Percentiles rank a stretch among this genome's conserved stretches.
phyloP scores from a whole-genome alignment of 257 asterid genomes.

The Petunia secreta region DNA sequence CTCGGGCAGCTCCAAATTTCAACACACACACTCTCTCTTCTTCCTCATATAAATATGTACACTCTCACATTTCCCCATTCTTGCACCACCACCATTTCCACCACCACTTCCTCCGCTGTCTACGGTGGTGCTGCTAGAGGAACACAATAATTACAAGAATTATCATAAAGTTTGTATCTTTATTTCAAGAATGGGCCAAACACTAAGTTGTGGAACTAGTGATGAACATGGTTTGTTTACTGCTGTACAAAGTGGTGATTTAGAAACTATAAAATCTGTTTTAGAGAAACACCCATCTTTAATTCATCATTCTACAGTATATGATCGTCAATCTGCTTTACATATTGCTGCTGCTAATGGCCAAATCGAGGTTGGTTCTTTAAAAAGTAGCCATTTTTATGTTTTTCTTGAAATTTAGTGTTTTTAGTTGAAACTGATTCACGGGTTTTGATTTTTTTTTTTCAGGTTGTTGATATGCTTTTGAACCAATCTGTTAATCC shows the following conservation, averaged over 20 bases:
- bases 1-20: conserved; percentile 65
- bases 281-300: conserved; percentile 52
- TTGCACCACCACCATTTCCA: conserved; percentile 34
- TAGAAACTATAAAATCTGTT: conserved; percentile 54
- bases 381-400: not conserved
- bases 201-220: conserved; percentile 72
- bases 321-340: conserved; percentile 78
- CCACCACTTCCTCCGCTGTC: conserved; percentile 33
- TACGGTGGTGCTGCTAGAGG: conserved; percentile 51
- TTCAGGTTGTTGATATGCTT: conserved; percentile 75
- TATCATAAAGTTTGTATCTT: not conserved
- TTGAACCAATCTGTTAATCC: conserved; percentile 78
- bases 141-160: not conserved
- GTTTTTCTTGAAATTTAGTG: not conserved
- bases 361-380: conserved; percentile 86
- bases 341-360: conserved; percentile 98
- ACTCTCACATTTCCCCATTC: conserved; percentile 13
- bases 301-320: conserved; percentile 55
- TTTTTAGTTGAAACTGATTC: conserved; percentile 22
- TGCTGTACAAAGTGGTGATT: conserved; percentile 80
- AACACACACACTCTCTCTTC: not conserved
- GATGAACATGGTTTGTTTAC: conserved; percentile 74
- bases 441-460: conserved; percentile 27
- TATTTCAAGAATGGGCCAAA: conserved; percentile 74
- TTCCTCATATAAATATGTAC: conserved; percentile 37